These are phyloP conservation scores for Claviceps capensis DNA, from an alignment of 2,329 filamentous ascomycete genomes.

Conservation along the genomic window DNA sequence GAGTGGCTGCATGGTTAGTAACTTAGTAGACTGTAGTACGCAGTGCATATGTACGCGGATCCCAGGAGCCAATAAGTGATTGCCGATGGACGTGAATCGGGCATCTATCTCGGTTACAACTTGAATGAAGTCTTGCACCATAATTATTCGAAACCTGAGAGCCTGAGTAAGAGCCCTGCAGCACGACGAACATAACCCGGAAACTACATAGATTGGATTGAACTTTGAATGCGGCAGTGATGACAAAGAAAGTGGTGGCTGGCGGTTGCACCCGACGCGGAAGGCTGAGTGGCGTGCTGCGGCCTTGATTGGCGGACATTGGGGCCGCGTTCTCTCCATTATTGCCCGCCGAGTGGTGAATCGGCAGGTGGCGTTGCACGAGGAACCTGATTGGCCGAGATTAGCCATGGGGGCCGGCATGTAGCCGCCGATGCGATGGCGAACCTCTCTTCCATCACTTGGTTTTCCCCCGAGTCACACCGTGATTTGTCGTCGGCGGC, in stretches of 20 bases:
- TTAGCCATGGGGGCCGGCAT: conserved; percentile 18
- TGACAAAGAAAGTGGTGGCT: neutral
- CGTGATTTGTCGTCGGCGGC: neutral
- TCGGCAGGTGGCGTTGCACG: too few species aligned
- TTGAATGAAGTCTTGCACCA: too few species aligned
- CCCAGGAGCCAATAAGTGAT: too few species aligned
- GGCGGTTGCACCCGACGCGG: neutral
- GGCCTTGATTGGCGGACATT: neutral
- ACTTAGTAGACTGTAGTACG: too few species aligned
- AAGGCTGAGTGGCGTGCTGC: neutral
- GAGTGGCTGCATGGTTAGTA: too few species aligned
- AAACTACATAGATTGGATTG: too few species aligned
- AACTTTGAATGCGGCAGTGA: neutral
- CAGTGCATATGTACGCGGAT: too few species aligned
- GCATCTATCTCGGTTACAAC: too few species aligned
- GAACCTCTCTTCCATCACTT: conserved; percentile 19
- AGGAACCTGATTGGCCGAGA: conserved; percentile 13
- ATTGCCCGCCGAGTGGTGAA: too few species aligned
- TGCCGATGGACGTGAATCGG: too few species aligned
- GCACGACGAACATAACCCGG: neutral
- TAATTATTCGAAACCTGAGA: too few species aligned
- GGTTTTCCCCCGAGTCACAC: neutral
- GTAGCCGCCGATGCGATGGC: conserved; percentile 33
- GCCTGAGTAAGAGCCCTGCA: neutral
- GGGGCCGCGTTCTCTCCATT: too few species aligned